Evolutionary conservation across 2,329 filamentous ascomycete genomes (phyloP).

Genomic region (Aureobasidium pullulans): DNA sequence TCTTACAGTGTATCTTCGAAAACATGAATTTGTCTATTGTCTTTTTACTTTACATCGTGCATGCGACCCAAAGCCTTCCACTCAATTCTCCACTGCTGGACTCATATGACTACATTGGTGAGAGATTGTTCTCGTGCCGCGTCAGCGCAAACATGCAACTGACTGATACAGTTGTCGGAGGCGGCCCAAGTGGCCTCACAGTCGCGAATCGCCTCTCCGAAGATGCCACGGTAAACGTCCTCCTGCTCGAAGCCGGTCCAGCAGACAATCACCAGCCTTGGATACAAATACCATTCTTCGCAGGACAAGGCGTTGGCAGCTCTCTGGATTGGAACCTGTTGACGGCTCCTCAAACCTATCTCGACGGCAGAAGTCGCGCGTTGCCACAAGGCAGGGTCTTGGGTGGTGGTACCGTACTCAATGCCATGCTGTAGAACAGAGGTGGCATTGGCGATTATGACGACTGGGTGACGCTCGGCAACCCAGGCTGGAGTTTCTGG

Average conservation of each 20-base stretch:
- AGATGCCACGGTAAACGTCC: slow-evolving; percentile 23
- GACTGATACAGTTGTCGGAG: slow-evolving; percentile 21
- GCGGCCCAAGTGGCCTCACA: slow-evolving; percentile 24
- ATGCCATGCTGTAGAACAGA: slow-evolving; percentile 31
- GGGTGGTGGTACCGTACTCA: slow-evolving; percentile 29
- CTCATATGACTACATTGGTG: slow-evolving; percentile 25
- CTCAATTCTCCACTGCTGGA: slow-evolving; percentile 24
- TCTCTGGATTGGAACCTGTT: slow-evolving; percentile 25
- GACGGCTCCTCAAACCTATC: slow-evolving; percentile 20
- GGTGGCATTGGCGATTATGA: slow-evolving; percentile 45
- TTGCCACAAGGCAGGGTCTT: slow-evolving; percentile 25
- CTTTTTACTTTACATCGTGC: background rate
- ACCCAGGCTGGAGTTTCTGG: slow-evolving; percentile 52
- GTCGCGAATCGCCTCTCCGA: slow-evolving; percentile 27
- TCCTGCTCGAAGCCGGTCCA: slow-evolving; percentile 27
- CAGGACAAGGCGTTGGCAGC: slow-evolving; percentile 22
- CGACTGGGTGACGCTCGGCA: slow-evolving; percentile 52
- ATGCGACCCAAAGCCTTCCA: slow-evolving; percentile 16
- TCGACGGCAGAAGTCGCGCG: slow-evolving; percentile 21
- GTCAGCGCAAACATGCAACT: background rate
- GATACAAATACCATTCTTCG: slow-evolving; percentile 23
- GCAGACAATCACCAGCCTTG: slow-evolving; percentile 20
- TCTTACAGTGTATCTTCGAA: background rate
- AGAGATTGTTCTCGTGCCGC: background rate
- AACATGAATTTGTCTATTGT: slow-evolving; percentile 1